Evolutionary conservation across 2,329 filamentous ascomycete genomes (phyloP).

Genomic region (Elsinoe ampelina): DNA sequence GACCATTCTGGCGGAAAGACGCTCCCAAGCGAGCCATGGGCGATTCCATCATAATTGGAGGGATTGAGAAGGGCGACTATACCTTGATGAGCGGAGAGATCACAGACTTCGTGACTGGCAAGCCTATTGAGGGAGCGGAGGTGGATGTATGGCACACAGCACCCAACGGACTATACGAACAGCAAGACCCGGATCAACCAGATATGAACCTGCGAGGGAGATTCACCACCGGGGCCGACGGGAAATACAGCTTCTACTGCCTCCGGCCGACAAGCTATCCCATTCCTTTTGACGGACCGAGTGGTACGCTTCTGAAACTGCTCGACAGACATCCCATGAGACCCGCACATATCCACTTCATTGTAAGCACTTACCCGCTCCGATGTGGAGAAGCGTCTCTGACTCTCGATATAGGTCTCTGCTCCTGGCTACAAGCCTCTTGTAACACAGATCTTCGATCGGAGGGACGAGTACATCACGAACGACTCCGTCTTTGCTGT

Average conservation of each 20-base stretch:
- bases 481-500: slow-evolving; percentile 52
- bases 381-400: slow-evolving; percentile 20
- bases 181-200: slow-evolving; percentile 59
- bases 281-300: slow-evolving; percentile 49
- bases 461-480: slow-evolving; percentile 51
- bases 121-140: slow-evolving; percentile 55
- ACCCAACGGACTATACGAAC: slow-evolving; percentile 59
- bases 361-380: slow-evolving; percentile 30
- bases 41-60: slow-evolving; percentile 49
- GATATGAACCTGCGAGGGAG: slow-evolving; percentile 68
- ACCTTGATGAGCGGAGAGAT: slow-evolving; percentile 58
- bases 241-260: slow-evolving; percentile 47
- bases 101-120: slow-evolving; percentile 48
- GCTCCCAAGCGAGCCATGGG: slow-evolving; percentile 63
- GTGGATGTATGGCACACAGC: slow-evolving; percentile 75
- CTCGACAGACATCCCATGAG: slow-evolving; percentile 53
- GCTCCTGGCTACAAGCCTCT: slow-evolving; percentile 56
- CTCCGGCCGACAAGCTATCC: slow-evolving; percentile 40
- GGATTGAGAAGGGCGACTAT: slow-evolving; percentile 44
- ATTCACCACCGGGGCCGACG: slow-evolving; percentile 57
- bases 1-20: slow-evolving; percentile 72
- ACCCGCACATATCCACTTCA: slow-evolving; percentile 56
- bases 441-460: slow-evolving; percentile 70
- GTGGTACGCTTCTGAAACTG: slow-evolving; percentile 47
- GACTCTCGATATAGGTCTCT: slow-evolving; percentile 27